Base-by-base conservation (phyloP, 2,329 filamentous ascomycete species). In the Sporothrix schenckii region DNA sequence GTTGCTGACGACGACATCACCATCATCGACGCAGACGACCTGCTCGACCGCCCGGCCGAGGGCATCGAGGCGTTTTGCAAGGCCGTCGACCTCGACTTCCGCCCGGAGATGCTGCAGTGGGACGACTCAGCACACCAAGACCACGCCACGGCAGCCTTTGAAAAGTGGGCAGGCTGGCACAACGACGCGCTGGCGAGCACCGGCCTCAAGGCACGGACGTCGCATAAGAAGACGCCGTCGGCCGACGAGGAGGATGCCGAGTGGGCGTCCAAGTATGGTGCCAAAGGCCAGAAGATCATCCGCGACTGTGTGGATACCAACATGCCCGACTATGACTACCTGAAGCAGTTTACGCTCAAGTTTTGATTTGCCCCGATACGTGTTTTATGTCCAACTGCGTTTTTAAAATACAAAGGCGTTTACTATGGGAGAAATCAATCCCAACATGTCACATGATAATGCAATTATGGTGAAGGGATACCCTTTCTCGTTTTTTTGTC, bases 81-180 rank as follows among this genome's bases (percentile, higher is more conserved):
- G 74, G 90, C 89, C 75, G 92, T 93, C 16, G 93, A 91, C 34
- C 85, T 97, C 72, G 86, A 91, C 19, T 99, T 91, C 80, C 83
- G 83, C 58, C 87, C 88, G 0, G 83, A 87, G 16, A 97, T 98
- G 94, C 84, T 99, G 73, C 84, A 86, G 71, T 98, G 95, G 95
- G 87, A 91, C 73, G 88, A 90, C 39, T 88, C 90, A 68, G 90
- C 91, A 74, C 89, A 91, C 75, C 89, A 93, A 75, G 75, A 81
- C 67, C 83, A 87, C 72, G 94, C 94, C 3, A 84, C 86, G 74
- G 85, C 88, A 73, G 89, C 89, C 21, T 98, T 98, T 81, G 93
- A 94, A 81, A 98, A 99, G 83, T 98, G 95, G 95, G 91, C 89
- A 75, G 95, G 95, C 13, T 98, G 97, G 82, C 95, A 98, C 79